Conservation (phyloP, 768 basidiomycete species). For the Pulveroboletus sp. region DNA sequence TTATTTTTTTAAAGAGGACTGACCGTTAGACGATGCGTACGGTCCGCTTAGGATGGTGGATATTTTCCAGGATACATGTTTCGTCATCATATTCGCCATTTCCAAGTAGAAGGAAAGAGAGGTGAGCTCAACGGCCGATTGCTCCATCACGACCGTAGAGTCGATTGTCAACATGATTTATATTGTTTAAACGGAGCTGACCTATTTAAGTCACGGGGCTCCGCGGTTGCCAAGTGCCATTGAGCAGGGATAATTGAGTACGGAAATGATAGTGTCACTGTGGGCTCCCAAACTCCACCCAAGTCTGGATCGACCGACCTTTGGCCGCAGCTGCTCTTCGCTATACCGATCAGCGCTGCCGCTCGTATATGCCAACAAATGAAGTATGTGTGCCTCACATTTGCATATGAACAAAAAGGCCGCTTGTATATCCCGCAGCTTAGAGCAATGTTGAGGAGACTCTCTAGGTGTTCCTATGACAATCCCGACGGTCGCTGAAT, state of each 20-base stretch:
- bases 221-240: not conserved
- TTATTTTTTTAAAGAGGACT: not conserved
- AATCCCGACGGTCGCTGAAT: not conserved
- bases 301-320: not conserved
- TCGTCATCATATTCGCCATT: not conserved
- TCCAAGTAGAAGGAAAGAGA: not conserved
- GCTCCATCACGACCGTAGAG: not conserved
- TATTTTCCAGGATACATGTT: not conserved
- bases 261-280: not conserved
- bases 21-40: too few relatives aligned
- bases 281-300: conserved; percentile 1
- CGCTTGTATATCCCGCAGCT: too few relatives aligned
- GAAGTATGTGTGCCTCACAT: not conserved
- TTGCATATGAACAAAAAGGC: not conserved
- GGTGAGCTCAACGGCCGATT: not conserved
- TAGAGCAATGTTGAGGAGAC: not conserved
- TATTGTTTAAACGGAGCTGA: too few relatives aligned
- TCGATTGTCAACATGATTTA: not conserved
- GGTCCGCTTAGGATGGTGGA: too few relatives aligned
- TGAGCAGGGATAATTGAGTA: not conserved
- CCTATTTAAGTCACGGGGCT: not conserved
- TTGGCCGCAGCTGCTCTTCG: not conserved
- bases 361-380: not conserved
- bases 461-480: not conserved
- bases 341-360: not conserved